Base-by-base conservation (phyloP, 305 asterid species). In the Fraxinus latifolia region DNA sequence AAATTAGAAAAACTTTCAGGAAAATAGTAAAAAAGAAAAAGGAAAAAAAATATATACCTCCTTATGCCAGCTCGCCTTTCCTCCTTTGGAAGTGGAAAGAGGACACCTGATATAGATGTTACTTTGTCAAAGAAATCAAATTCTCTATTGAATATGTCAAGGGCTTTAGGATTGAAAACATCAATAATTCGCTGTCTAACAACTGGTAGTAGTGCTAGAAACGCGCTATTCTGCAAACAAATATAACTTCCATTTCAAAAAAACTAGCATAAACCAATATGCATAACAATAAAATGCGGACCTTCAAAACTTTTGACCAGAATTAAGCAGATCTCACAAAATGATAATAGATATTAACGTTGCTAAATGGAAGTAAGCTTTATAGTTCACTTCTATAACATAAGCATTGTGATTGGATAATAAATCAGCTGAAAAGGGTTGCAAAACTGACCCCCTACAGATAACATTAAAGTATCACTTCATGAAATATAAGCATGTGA, bases 71-170 rank as follows among this genome's bases (percentile, higher is more conserved):
- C 99, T 83, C 98, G 90, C 73, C 99, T 86, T 83, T 96, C 98
- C 82, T 94, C 99, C 89, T 96, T 96, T 19, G 98, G 99, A 83
- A 96, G 86, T 47, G 96, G 98, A 90, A 73, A 96, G 81, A 96
- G 96, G 79, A 92, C 97, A 68, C 99, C 99, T 77, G 99, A 96
- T 86, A 96, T 96, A 84, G 98, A 93, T 37, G 99, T 96, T 83
- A 96, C 99, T 89, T 96, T 91, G 92, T 96, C 98, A 88, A 96
- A 96, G 96, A 96, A 96, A 89, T 91, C 97, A 88, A 96, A 96
- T 87, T 96, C 98, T 85, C 98, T 91, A 65, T 86, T 88, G 81
- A 96, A 96, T 68, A 93, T 34, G 65, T 88, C 97, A 72, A 84
- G 93, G 80, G 99, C 99, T 84, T 89, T 91, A 17, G 91, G 87